Percentiles rank a stretch among this genome's conserved stretches.
Evolutionary conservation across 2,329 filamentous ascomycete genomes (phyloP).

Genomic region (Mollisia scopiformis): DNA sequence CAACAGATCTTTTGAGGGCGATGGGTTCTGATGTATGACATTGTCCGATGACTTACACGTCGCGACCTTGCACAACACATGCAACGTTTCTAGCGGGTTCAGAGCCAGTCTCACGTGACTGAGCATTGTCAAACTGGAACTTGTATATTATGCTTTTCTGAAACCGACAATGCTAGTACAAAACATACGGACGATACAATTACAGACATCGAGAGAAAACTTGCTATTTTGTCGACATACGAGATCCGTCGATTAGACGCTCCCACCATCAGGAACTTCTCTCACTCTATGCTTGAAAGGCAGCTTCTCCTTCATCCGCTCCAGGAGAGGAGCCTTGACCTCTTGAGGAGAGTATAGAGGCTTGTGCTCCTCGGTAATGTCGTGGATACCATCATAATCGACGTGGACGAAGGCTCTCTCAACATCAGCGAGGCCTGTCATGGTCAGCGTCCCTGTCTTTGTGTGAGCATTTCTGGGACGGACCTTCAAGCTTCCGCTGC

Average conservation of each 20-base stretch:
- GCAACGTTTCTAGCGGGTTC: no score
- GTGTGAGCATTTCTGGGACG: background rate
- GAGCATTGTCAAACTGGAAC: no score
- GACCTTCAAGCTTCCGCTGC: constrained; percentile 81
- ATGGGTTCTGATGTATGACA: no score
- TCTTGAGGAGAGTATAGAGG: constrained; percentile 23
- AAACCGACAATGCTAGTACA: background rate
- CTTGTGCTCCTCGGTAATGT: constrained; percentile 27
- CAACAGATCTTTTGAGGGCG: background rate
- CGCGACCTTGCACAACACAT: no score
- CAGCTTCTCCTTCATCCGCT: constrained; percentile 22
- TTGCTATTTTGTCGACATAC: no score
- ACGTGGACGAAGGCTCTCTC: constrained; percentile 72
- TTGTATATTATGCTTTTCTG: background rate
- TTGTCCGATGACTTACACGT: no score
- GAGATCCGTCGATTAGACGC: background rate
- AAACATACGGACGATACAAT: background rate
- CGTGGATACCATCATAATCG: constrained; percentile 48
- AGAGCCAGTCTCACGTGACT: no score
- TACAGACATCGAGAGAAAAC: background rate
- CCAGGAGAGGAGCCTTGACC: constrained; percentile 18
- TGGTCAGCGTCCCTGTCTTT: background rate
- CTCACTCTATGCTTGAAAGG: background rate
- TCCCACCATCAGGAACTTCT: background rate
- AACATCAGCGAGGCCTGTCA: constrained; percentile 69